Evolutionary conservation across 73 alveolate genomes (phyloP).

Genomic region (Urostyla sp.): DNA sequence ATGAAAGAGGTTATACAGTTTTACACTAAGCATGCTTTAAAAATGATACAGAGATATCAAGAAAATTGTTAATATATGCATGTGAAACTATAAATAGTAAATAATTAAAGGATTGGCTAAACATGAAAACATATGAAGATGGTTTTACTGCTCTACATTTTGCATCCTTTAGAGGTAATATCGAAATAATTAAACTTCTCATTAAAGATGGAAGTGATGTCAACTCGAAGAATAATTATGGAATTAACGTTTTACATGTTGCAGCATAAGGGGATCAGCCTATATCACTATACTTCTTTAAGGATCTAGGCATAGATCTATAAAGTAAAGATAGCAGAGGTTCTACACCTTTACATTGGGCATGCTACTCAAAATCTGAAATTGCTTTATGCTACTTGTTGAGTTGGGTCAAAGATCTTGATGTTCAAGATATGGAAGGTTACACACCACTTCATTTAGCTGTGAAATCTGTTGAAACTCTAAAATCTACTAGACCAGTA

Average conservation of each 20-base stretch:
- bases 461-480: constrained; percentile 62
- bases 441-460: constrained; percentile 93
- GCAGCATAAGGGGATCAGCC: constrained; percentile 96
- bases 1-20: constrained; percentile 67
- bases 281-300: constrained; percentile 72
- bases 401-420: constrained; percentile 74
- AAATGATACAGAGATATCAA: background rate
- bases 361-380: constrained; percentile 82
- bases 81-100: background rate
- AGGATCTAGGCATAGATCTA: constrained; percentile 35
- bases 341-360: constrained; percentile 94
- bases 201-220: constrained; percentile 84
- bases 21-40: constrained; percentile 75
- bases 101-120: constrained; percentile 33
- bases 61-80: constrained; percentile 7
- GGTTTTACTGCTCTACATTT: constrained; percentile 86
- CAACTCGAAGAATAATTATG: constrained; percentile 78
- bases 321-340: constrained; percentile 52
- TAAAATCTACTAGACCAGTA: constrained; percentile 70
- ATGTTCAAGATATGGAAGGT: constrained; percentile 81
- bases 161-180: constrained; percentile 92
- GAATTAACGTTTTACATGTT: constrained; percentile 89
- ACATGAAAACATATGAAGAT: constrained; percentile 70
- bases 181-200: constrained; percentile 71
- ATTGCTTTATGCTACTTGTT: constrained; percentile 79